Evolutionary conservation across 2,329 filamentous ascomycete species (phyloP), one percentile per base, ranked within the genome.

Genomic region (Penicillium sp.): DNA sequence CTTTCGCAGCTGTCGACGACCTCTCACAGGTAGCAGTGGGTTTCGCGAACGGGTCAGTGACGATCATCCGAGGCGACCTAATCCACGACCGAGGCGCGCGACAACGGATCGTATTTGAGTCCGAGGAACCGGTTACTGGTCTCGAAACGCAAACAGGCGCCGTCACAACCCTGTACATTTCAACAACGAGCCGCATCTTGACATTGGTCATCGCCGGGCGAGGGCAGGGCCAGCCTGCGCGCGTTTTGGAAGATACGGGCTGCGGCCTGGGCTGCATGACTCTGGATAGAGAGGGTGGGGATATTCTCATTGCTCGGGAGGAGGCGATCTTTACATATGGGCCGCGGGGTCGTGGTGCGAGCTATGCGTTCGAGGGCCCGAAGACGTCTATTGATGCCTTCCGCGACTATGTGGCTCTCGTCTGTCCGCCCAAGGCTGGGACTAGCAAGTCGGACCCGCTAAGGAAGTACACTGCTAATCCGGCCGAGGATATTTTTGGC

Each of bases 211-310:
- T 97, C 60, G 90, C 91, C 10, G 92, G 92, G 24, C 88, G 89
- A 72, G 92, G 92, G 1, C 92, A 97, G 73, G 91, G 92, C 16
- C 89, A 95, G 64, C 89, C 92, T 5, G 89, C 93, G 4, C 89
- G 92, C 63, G 90, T 90, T 0, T 81, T 97, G 18, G 94, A 97
- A 70, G 92, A 97, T 69, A 82, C 85, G 18, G 94, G 94, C 2
- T 97, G 93, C 69, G 92, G 85, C 11, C 85, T 96, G n/a, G 92
- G 92, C 1, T 99, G 95, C 73, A 96, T 99, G 90, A 89, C 91
- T 0, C 81, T 93, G 13, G 91, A 97, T 72, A 85, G 83, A 58
- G 82, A 84, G 59, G 89, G 86, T 0, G 90, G 89, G 5, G 90
- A 97, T 62, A 87, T 99, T 20, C 84, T 99, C 3, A 88, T 99